These are phyloP conservation scores for Deakozyma indianensis DNA, from an alignment of 805 yeast genomes.

Conservation along the genomic window DNA sequence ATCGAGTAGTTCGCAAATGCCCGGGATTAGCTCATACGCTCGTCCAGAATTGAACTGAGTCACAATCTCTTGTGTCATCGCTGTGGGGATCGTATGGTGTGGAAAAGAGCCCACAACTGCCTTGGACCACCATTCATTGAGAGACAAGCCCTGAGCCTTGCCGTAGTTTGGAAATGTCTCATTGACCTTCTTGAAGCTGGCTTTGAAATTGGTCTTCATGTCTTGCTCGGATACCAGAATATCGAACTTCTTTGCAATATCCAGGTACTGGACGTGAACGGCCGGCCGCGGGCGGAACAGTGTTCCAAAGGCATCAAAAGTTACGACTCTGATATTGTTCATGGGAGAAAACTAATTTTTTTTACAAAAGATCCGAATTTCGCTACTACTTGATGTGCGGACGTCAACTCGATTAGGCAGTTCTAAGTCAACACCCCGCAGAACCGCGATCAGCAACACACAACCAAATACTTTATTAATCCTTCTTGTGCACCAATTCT, in stretches of 20 bases:
- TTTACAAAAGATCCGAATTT: neutral
- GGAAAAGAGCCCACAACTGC: neutral
- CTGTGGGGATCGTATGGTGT: neutral
- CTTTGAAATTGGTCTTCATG: slow-evolving; percentile 1
- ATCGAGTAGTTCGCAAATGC: neutral
- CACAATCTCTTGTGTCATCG: neutral
- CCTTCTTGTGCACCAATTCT: slow-evolving; percentile 40
- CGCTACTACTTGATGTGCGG: too few species aligned
- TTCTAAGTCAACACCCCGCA: too few species aligned
- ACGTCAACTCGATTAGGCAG: too few species aligned
- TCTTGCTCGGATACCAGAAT: neutral
- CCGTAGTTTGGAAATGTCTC: neutral
- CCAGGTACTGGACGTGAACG: neutral
- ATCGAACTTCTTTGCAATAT: neutral
- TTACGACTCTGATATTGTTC: neutral
- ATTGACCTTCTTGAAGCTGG: neutral
- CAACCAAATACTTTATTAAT: too few species aligned
- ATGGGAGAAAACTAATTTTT: neutral
- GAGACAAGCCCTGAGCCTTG: neutral
- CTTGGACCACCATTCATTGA: neutral
- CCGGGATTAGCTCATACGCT: neutral
- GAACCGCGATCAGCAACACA: too few species aligned
- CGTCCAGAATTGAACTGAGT: neutral
- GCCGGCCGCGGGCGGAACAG: neutral
- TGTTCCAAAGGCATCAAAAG: neutral